Evolutionary conservation across 1,139 yeast genomes (phyloP), one percentile per base, ranked within the genome.

Genomic region (Taphrina deformans): DNA sequence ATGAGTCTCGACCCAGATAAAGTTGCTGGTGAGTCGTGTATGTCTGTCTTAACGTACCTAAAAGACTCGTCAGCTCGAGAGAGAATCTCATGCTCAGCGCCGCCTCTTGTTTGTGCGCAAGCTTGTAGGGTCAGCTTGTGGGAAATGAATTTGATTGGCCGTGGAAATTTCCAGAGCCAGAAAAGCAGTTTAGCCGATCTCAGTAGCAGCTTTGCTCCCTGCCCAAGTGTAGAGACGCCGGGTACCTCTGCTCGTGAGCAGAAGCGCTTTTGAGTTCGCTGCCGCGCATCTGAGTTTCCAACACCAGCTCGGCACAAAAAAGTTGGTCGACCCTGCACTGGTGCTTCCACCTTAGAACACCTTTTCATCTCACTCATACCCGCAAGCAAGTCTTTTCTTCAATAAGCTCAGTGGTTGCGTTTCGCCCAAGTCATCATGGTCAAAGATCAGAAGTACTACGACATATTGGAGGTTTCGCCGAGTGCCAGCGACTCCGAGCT

Each of bases 121-220:
- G n/a, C n/a, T n/a, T n/a, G n/a, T n/a, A n/a, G n/a, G n/a, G n/a
- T n/a, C n/a, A n/a, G n/a, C n/a, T n/a, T 31, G 35, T 31, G 35
- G 41, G 16, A 18, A 27, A 44, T 9, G 27, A 21, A 44, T 44
- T 14, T 44, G 27, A 44, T 44, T 44, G 67, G 60, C 26, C 18
- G 35, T 48, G 53, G 53, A 48, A 48, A 48, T 48, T 48, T 48
- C 53, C 53, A 48, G 53, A 48, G 33, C 53, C 35, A 12, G 41
- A 9, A 38, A n/a, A 2, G 18, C 41, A 10, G n/a, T n/a, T 38
- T 48, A 48, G 53, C 53, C 53, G 53, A 48, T 18, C 21, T 40
- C 45, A 5, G 16, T 40, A n/a, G n/a, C n/a, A n/a, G n/a, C n/a
- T n/a, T n/a, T n/a, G n/a, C n/a, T n/a, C n/a, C n/a, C n/a, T n/a